These are phyloP conservation scores for Claviceps fusiformis DNA, from an alignment of 2,329 filamentous ascomycete genomes.

Conservation along the genomic window DNA sequence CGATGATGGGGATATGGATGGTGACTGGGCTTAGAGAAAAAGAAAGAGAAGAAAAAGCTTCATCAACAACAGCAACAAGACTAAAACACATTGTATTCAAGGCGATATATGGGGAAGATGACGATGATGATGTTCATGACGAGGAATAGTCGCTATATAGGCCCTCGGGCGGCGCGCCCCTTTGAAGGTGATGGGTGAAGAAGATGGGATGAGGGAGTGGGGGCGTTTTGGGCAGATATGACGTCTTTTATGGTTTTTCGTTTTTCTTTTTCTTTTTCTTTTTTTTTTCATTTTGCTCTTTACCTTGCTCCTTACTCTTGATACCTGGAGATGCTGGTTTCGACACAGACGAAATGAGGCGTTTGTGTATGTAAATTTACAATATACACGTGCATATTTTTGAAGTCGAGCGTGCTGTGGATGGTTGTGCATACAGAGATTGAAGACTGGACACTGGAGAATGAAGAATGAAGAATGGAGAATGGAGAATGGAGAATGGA, in stretches of 20 bases:
- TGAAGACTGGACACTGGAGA: too few species aligned
- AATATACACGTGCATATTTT: neutral
- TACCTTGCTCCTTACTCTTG: neutral
- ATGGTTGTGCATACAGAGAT: too few species aligned
- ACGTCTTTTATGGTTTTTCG: neutral
- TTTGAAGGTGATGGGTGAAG: neutral
- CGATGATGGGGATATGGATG: slow-evolving; percentile 23
- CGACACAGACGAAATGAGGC: neutral
- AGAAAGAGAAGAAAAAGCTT: neutral
- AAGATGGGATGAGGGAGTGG: neutral
- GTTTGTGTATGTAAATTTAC: neutral
- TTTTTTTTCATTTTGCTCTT: too few species aligned
- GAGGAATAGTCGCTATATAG: neutral
- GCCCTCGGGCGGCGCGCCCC: too few species aligned
- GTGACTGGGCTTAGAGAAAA: slow-evolving; percentile 19
- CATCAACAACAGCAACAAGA: neutral
- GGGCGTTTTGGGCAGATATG: neutral
- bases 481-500: too few species aligned
- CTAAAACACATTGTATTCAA: neutral
- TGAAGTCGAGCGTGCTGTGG: too few species aligned
- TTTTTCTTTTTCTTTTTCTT: too few species aligned
- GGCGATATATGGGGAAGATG: neutral
- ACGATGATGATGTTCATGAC: neutral
- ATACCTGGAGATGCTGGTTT: neutral
- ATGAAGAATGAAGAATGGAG: neutral